Percentiles rank a stretch among this genome's conserved stretches.
Evolutionary conservation across 805 yeast genomes (phyloP).

Genomic region (Sugiyamaella floridensis): DNA sequence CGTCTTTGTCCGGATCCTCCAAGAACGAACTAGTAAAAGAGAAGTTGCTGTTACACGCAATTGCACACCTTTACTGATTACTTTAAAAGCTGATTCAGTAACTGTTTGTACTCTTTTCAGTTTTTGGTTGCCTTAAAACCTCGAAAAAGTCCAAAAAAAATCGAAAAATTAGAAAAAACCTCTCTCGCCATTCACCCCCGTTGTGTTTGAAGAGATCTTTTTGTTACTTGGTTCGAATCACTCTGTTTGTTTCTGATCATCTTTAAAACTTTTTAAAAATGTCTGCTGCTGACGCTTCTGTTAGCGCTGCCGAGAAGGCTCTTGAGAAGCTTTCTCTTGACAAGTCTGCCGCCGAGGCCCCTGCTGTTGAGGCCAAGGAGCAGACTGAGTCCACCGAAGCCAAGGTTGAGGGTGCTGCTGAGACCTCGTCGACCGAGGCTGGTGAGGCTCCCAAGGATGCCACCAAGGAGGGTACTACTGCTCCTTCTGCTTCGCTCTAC

Average conservation of each 20-base stretch:
- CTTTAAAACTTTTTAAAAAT: slow-evolving; percentile 11
- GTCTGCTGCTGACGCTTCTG: slow-evolving; percentile 31
- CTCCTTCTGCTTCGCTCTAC: slow-evolving; percentile 65
- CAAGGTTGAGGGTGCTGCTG: slow-evolving; percentile 18
- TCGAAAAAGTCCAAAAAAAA: slow-evolving; percentile 2
- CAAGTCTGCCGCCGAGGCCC: not conserved
- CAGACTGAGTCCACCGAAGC: slow-evolving; percentile 62
- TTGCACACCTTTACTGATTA: not conserved
- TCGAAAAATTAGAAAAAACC: slow-evolving; percentile 3
- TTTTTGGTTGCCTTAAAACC: not conserved
- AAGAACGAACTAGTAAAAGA: not conserved
- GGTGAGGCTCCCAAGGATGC: slow-evolving; percentile 8
- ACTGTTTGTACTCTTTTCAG: not conserved
- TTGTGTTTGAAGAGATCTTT: not conserved
- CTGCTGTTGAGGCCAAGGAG: slow-evolving; percentile 34
- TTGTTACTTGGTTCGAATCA: not conserved
- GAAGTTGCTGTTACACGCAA: not conserved
- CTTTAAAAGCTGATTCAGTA: not conserved
- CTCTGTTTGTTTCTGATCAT: not conserved
- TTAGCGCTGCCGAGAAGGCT: slow-evolving; percentile 32
- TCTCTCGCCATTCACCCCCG: not conserved
- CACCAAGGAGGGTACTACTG: slow-evolving; percentile 19
- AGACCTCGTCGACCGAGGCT: slow-evolving; percentile 17
- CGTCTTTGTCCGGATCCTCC: not conserved
- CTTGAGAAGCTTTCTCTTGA: slow-evolving; percentile 29